Evolutionary conservation across 2,329 filamentous ascomycete genomes (phyloP), one percentile per base, ranked within the genome.

Genomic region (Cladosporium halotolerans): DNA sequence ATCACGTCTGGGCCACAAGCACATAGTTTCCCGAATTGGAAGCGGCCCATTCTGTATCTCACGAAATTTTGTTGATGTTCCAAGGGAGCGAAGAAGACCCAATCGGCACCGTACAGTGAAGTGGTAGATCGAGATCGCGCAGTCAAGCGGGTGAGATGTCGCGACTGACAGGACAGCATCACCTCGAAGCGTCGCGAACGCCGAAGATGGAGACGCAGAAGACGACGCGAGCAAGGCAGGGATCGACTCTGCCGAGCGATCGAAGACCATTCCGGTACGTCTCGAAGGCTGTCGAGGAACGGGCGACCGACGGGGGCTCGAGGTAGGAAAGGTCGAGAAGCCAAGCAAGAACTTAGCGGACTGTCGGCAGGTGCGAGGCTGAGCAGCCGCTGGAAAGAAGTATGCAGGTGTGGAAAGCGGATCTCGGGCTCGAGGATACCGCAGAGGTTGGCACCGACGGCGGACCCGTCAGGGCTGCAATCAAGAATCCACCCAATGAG

Each of bases 391-490:
- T 45, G 42, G 42, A 45, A 45, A 19, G 41, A 43, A 43, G 41
- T 43, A 43, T 43, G 42, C 42, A 45, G 42, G 31, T 31, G 42
- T 16, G 10, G 42, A n/a, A 45, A 45, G 14, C 42, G 28, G 14
- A 45, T 16, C 6, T 23, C 42, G 31, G 42, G 42, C 10, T 45
- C 42, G 14, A 45, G 42, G 42, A 45, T 28, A 18, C 42, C 13
- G 42, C 42, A 45, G 28, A 45, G 42, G 28, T 45, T 45, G 31
- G 42, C 42, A 45, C 42, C 42, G 4, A 45, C 28, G 2, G 42
- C 42, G 31, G 42, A 45, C 28, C 42, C 28, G 31, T 45, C 42
- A 33, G 42, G 42, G 42, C 42, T 45, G 28, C 42, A 45, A 28
- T 45, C 42, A 10, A 45, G 42, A 10, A 45, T 33, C 42, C 28